phyloP scores from a whole-genome alignment of 345 rosid genomes.

The Ailanthus altissimus region DNA sequence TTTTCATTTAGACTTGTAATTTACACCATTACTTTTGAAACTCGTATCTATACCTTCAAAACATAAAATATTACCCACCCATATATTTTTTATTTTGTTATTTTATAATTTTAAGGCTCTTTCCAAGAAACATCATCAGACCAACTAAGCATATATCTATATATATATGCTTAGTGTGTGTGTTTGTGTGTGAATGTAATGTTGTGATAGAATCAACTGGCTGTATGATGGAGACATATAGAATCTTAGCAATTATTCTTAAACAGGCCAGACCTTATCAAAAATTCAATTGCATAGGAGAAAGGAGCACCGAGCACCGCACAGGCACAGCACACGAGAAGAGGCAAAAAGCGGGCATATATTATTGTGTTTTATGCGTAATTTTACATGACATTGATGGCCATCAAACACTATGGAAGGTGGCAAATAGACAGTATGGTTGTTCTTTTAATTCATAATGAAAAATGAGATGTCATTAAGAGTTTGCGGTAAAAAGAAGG shows the following conservation, averaged over 20 bases:
- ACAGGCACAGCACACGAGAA: neutral
- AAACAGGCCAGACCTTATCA: conserved; percentile 3
- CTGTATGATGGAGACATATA: conserved; percentile 15
- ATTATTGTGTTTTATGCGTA: too few species aligned
- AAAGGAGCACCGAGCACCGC: neutral
- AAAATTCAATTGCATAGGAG: neutral
- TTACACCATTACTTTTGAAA: too few species aligned
- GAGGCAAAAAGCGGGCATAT: neutral
- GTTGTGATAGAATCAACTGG: neutral
- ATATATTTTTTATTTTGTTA: too few species aligned
- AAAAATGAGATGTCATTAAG: neutral
- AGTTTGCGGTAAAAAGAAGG: too few species aligned
- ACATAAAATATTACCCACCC: too few species aligned
- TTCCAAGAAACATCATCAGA: neutral
- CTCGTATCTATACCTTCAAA: too few species aligned
- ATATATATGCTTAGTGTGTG: too few species aligned
- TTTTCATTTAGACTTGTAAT: too few species aligned
- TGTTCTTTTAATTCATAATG: neutral
- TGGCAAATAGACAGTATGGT: neutral
- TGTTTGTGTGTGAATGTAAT: too few species aligned
- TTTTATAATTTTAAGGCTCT: neutral
- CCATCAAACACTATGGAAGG: neutral
- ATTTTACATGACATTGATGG: neutral
- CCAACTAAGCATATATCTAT: neutral
- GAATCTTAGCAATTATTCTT: conserved; percentile 16